Percentiles rank a stretch among this genome's conserved stretches.
phyloP scores from a whole-genome alignment of 2,329 filamentous ascomycete species.

The Thielaviopsis ethacetica region DNA sequence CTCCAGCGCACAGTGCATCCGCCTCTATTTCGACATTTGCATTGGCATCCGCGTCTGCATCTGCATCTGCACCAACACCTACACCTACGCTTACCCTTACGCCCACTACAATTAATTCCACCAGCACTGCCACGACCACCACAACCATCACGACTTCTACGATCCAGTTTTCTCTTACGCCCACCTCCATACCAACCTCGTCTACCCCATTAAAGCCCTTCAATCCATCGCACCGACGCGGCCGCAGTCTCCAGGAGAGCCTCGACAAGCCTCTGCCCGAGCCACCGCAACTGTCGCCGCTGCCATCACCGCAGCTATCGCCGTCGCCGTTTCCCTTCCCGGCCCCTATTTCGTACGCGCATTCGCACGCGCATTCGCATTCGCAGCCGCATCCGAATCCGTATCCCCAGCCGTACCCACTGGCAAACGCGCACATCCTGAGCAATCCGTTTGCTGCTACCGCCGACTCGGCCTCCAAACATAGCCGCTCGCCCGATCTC shows the following conservation, averaged over 20 bases:
- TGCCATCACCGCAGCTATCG: conserved; percentile 15
- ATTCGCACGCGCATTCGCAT: conserved; percentile 4
- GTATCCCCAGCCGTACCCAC: conserved; percentile 16
- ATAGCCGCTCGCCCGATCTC: neutral
- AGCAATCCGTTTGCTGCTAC: neutral
- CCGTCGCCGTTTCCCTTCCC: conserved; percentile 16
- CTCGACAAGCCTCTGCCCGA: conserved; percentile 40
- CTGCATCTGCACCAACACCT: neutral
- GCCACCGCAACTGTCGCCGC: conserved; percentile 24
- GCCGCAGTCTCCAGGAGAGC: conserved; percentile 37
- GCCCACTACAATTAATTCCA: conserved; percentile 6
- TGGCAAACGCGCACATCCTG: neutral
- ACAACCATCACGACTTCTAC: neutral
- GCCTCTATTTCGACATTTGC: neutral
- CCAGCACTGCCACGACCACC: conserved; percentile 6
- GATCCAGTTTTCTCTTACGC: neutral
- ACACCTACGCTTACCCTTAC: neutral
- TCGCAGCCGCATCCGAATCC: neutral
- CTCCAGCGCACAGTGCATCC: neutral
- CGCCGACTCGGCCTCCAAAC: neutral
- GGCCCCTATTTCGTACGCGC: conserved; percentile 8
- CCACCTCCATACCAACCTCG: conserved; percentile 1
- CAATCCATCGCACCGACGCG: conserved; percentile 17
- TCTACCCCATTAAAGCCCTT: neutral
- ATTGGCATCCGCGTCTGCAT: too few relatives aligned